Evolutionary conservation across 1,284 basidiomycete genomes (phyloP), one percentile per base, ranked within the genome.

Genomic region (Wolfiporia cocos): DNA sequence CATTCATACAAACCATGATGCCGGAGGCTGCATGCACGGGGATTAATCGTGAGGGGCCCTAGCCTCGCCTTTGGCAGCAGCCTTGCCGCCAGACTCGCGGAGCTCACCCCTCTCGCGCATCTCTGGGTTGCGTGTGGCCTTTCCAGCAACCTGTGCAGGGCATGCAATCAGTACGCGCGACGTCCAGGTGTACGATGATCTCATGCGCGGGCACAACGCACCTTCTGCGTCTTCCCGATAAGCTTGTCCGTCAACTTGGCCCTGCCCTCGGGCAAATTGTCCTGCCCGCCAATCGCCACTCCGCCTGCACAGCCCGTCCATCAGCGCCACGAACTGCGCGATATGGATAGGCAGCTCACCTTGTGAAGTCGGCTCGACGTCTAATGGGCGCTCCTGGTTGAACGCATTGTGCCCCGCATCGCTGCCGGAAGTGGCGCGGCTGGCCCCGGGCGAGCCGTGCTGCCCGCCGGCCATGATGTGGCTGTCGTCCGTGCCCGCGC

Each of bases 41-140:
- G n/a, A n/a, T n/a, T n/a, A n/a, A 44, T 73, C 69, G 29, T 71
- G 70, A 3, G 65, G 56, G 7, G 67, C 68, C 9, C 66, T 57
- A 12, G 72, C 68, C 26, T 62, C 53, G 4, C 68, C 73, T 21
- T 50, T 52, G 4, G 55, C 68, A 11, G 74, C 74, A 10, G 60
- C 63, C 53, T 73, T 77, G 1, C 76, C 76, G 3, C 70, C 73
- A 0, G 70, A 53, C 58, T 77, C 74, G 34, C 76, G 67, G 20
- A 79, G 56, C 52, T 74, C 72, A 11, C 78, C 77, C 53, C 63
- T 73, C 59, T 78, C 77, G 34, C 76, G 73, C 58, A 72, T 44
- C 11, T 72, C 73, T 0, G 68, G 55, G 11, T 78, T 77, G 26
- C 65, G 43, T 2, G 63, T 64, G 28, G 62, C 41, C 55, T 79